A percentile compares a stretch with the other conserved stretches of the same genome.
Evolutionary conservation across 495 filamentous ascomycete species (phyloP).

Genomic region (Filosporella fistucella): DNA sequence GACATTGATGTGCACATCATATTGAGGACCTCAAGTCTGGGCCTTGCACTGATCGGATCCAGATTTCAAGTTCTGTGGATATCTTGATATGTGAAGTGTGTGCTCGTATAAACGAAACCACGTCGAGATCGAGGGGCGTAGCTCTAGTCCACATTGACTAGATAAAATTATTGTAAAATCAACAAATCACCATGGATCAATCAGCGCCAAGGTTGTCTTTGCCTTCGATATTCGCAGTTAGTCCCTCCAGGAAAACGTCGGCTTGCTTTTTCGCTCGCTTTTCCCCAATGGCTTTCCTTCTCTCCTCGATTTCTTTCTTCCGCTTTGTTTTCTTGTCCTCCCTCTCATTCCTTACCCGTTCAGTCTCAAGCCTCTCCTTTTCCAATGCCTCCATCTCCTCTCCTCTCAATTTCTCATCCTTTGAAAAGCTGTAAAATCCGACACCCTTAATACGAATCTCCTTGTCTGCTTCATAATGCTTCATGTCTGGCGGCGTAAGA

Average conservation of each 20-base stretch:
- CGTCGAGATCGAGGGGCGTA: no score
- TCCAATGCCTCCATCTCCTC: constrained; percentile 74
- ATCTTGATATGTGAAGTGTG: no score
- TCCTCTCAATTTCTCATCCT: constrained; percentile 57
- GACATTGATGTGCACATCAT: no score
- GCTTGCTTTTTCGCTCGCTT: constrained; percentile 63
- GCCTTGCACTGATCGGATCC: no score
- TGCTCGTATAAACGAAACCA: no score
- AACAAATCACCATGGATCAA: no score
- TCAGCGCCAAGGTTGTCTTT: no score
- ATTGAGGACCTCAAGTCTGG: no score
- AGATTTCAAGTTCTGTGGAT: no score
- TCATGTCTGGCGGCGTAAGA: constrained; percentile 68
- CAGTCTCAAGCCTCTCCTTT: constrained; percentile 62
- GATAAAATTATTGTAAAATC: no score
- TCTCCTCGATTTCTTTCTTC: constrained; percentile 45
- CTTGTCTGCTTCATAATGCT: constrained; percentile 77
- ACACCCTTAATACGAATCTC: constrained; percentile 86
- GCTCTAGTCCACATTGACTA: no score
- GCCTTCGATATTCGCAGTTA: constrained; percentile 29
- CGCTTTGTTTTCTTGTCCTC: constrained; percentile 44
- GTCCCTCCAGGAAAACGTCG: constrained; percentile 64
- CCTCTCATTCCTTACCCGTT: constrained; percentile 51
- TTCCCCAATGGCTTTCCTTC: constrained; percentile 43
- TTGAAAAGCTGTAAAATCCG: constrained; percentile 84